Evolutionary conservation across 257 asterid genomes (phyloP), one percentile per base, ranked within the genome.

Genomic region (Echites panduratus): DNA sequence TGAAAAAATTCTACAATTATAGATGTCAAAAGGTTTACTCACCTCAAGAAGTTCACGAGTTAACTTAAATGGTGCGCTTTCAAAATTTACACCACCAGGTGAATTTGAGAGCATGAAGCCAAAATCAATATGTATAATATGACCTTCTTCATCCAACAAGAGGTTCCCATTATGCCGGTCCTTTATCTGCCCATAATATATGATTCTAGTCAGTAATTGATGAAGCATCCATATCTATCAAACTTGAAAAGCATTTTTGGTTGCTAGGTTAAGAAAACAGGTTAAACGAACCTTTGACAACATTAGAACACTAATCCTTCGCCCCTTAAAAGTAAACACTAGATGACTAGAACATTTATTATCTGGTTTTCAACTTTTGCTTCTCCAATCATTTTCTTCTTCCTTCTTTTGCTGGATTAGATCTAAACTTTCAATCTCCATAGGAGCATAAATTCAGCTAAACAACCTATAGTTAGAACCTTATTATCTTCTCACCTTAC

Each of bases 11-110:
- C 27, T 38, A 41, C 27, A 64, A 24, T 6, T 16, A 41, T 2
- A 41, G 32, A 41, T 14, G 22, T 41, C 9, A 66, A 45, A 66
- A 43, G 19, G 50, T 10, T 20, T n/a, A 66, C 65, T 73, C 49
- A 91, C 99, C 98, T 95, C 99, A 74, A 95, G 97, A 82, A 95
- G 98, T 76, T 95, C 99, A 50, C 99, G 99, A 74, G 99, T 95
- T 72, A 95, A 81, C 74, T 95, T 95, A 82, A 95, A 95, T 48
- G 99, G 99, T 10, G 99, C 99, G 80, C 99, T 95, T 81, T 95
- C 99, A 82, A 95, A 95, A 88, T 95, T 95, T 72, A 95, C 99
- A 83, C 99, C 99, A 27, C 99, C 99, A 64, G 99, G 99, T 73
- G 99, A 95, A 87, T 95, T 95, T 66, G 99, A 95, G 77, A 95